Conservation (phyloP, 2,329 filamentous ascomycete genomes). For the Colletotrichum limetticola region DNA sequence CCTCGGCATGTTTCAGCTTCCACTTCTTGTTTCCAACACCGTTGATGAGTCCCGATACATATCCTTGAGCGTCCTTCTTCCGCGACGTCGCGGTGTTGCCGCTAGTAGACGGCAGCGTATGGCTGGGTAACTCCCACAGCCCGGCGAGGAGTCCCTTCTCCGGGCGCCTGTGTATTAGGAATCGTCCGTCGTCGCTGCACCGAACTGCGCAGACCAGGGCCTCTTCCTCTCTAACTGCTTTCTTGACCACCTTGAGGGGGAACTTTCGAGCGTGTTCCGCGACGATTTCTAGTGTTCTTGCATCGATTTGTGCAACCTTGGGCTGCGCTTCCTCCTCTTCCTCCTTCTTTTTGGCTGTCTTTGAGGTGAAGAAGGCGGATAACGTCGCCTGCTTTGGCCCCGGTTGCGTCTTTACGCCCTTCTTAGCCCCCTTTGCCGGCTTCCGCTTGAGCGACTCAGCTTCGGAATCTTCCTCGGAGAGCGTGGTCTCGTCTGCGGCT, state of each 20-base stretch:
- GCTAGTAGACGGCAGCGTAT: slow-evolving; percentile 44
- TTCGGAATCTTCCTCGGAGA: slow-evolving; percentile 7
- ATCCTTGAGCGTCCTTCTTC: slow-evolving; percentile 48
- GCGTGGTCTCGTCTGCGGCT: slow-evolving; percentile 37
- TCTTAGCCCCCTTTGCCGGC: slow-evolving; percentile 14
- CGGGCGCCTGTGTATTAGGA: slow-evolving; percentile 61
- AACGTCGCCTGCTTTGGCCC: slow-evolving; percentile 44
- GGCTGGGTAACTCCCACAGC: slow-evolving; percentile 67
- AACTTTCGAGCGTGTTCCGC: slow-evolving; percentile 61
- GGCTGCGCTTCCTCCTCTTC: neutral
- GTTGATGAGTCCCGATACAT: slow-evolving; percentile 44
- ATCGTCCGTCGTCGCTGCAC: slow-evolving; percentile 51
- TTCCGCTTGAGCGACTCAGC: slow-evolving; percentile 15
- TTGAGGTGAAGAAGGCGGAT: slow-evolving; percentile 49
- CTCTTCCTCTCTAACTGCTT: slow-evolving; percentile 62
- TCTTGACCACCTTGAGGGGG: slow-evolving; percentile 62
- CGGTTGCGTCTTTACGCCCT: slow-evolving; percentile 2
- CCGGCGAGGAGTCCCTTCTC: slow-evolving; percentile 65
- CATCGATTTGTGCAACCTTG: slow-evolving; percentile 37
- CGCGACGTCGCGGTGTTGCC: slow-evolving; percentile 44
- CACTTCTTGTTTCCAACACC: neutral
- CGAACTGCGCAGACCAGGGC: slow-evolving; percentile 64
- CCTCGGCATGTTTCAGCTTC: slow-evolving; percentile 46
- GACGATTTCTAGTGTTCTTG: slow-evolving; percentile 44
- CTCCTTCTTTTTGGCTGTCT: slow-evolving; percentile 32